Conservation (phyloP, 768 basidiomycete species). For the Termitomyces sp. region DNA sequence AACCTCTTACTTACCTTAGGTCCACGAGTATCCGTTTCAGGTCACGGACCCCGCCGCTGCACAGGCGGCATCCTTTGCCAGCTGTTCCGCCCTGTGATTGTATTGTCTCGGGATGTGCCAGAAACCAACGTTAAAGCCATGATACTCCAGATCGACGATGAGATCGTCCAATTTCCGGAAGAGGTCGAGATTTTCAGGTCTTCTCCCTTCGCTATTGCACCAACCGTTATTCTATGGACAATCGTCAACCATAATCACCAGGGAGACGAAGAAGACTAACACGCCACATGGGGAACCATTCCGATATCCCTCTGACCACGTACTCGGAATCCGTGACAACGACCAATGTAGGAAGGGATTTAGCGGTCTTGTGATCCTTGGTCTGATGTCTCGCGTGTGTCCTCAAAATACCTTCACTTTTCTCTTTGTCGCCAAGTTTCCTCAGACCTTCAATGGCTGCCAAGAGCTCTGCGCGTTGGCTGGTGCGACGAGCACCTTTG, state of each 20-base stretch:
- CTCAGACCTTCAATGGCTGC: constrained; percentile 6
- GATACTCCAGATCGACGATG: background rate
- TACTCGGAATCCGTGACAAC: background rate
- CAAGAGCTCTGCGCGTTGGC: constrained; percentile 13
- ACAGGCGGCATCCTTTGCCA: background rate
- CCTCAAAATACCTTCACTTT: background rate
- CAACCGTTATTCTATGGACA: background rate
- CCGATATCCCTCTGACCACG: background rate
- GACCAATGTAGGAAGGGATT: background rate
- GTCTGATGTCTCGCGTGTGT: background rate
- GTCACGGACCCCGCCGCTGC: too few relatives aligned
- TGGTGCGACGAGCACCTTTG: constrained; percentile 5
- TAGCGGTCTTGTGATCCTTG: background rate
- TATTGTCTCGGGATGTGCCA: background rate
- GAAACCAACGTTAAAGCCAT: background rate
- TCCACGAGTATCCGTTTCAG: too few relatives aligned
- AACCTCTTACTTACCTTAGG: too few relatives aligned
- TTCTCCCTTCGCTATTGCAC: constrained; percentile 1
- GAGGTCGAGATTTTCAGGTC: background rate
- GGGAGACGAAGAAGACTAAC: background rate
- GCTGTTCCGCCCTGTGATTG: background rate
- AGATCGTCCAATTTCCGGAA: background rate
- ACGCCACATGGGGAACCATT: background rate
- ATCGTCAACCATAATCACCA: background rate
- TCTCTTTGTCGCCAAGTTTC: background rate